Percentiles rank a stretch among this genome's conserved stretches.
phyloP scores from a whole-genome alignment of 1,139 yeast species.

The Blastobotrys ciferrii region DNA sequence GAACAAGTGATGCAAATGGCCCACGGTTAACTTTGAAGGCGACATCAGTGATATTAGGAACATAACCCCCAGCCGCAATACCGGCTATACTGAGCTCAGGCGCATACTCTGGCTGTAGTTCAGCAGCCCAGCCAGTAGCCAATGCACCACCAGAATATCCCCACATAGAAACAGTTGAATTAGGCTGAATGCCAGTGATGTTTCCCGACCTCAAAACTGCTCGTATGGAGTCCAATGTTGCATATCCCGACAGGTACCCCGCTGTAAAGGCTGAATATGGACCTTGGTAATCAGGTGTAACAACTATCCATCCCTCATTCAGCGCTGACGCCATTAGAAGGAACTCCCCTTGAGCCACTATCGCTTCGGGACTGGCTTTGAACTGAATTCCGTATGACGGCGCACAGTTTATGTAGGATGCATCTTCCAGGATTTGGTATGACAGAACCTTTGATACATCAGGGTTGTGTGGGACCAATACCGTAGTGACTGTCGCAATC shows the following conservation, averaged over 20 bases:
- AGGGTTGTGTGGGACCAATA: slow-evolving; percentile 28
- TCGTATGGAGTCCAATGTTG: slow-evolving; percentile 24
- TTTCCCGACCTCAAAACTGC: slow-evolving; percentile 23
- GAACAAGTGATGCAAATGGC: slow-evolving; percentile 30
- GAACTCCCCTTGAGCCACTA: slow-evolving; percentile 15
- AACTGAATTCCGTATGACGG: slow-evolving; percentile 30
- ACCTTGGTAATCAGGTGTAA: slow-evolving; percentile 26
- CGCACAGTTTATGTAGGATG: slow-evolving; percentile 30
- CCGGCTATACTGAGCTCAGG: slow-evolving; percentile 27
- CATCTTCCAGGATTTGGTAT: slow-evolving; percentile 32
- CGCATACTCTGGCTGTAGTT: slow-evolving; percentile 31
- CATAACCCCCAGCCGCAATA: slow-evolving; percentile 17
- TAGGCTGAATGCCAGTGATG: slow-evolving; percentile 20
- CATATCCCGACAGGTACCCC: slow-evolving; percentile 25
- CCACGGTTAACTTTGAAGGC: slow-evolving; percentile 16
- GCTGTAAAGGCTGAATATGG: slow-evolving; percentile 26
- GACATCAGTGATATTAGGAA: slow-evolving; percentile 19
- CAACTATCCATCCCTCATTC: slow-evolving; percentile 25
- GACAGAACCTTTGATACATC: slow-evolving; percentile 24
- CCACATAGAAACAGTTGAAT: slow-evolving; percentile 23
- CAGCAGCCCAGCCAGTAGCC: slow-evolving; percentile 36
- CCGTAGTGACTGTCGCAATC: slow-evolving; percentile 30
- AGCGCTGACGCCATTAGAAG: slow-evolving; percentile 19
- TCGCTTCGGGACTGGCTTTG: slow-evolving; percentile 10
- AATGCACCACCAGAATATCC: slow-evolving; percentile 37